Evolutionary conservation across 2,329 filamentous ascomycete species (phyloP).

Genomic region (Blastomyces percursus): DNA sequence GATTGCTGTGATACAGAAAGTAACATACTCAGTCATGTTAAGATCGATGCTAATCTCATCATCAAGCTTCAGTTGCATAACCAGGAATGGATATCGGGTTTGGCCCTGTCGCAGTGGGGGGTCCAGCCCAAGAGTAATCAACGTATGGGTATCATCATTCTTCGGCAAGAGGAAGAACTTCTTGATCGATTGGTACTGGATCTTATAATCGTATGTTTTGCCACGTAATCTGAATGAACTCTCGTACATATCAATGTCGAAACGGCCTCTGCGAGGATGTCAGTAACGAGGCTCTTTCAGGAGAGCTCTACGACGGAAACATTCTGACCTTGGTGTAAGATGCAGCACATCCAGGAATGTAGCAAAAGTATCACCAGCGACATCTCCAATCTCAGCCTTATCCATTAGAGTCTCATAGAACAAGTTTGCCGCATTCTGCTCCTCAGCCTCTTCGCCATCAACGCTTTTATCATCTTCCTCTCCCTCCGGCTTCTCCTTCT

Average conservation of each 20-base stretch:
- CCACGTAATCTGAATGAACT: slow-evolving; percentile 91
- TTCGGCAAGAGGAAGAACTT: slow-evolving; percentile 98
- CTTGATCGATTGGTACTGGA: slow-evolving; percentile 94
- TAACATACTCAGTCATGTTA: slow-evolving; percentile 68
- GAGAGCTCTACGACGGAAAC: background rate
- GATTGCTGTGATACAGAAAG: background rate
- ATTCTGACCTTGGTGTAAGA: slow-evolving; percentile 74
- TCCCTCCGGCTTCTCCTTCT: slow-evolving; percentile 55
- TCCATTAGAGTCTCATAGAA: slow-evolving; percentile 98
- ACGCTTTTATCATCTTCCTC: slow-evolving; percentile 62
- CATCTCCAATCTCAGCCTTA: slow-evolving; percentile 97
- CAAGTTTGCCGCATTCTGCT: slow-evolving; percentile 90
- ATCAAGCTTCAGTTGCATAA: slow-evolving; percentile 98
- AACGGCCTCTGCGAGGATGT: slow-evolving; percentile 62
- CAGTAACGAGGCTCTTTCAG: slow-evolving; percentile 9
- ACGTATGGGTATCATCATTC: slow-evolving; percentile 92
- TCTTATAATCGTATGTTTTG: slow-evolving; percentile 99
- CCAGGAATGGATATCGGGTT: slow-evolving; percentile 93
- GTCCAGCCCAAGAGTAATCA: slow-evolving; percentile 89
- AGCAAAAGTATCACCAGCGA: slow-evolving; percentile 95
- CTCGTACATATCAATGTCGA: slow-evolving; percentile 99
- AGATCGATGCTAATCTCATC: slow-evolving; percentile 94
- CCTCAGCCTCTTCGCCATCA: slow-evolving; percentile 44
- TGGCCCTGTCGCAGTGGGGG: slow-evolving; percentile 93
- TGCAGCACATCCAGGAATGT: slow-evolving; percentile 95